phyloP scores from a whole-genome alignment of 2,329 filamentous ascomycete species.

The Colletotrichum acutatum region DNA sequence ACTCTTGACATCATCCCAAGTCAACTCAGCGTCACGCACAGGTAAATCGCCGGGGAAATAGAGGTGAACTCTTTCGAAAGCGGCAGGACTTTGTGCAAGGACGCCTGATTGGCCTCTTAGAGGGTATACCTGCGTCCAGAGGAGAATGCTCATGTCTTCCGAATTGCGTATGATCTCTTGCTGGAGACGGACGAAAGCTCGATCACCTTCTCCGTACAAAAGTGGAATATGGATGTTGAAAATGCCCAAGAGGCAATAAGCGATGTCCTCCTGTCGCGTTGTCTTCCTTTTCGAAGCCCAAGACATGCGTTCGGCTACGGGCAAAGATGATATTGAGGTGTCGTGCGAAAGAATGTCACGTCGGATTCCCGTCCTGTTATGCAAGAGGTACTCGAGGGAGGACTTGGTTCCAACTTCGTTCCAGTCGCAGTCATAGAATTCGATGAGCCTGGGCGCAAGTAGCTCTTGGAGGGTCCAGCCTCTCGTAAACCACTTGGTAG shows the following conservation, averaged over 20 bases:
- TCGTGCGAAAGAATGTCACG: neutral
- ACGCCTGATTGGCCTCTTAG: neutral
- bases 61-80: neutral
- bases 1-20: neutral
- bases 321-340: constrained; percentile 22
- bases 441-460: constrained; percentile 41
- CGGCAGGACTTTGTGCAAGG: neutral
- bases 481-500: constrained; percentile 38
- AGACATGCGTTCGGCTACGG: constrained; percentile 23
- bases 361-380: neutral
- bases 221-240: constrained; percentile 48
- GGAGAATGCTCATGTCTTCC: constrained; percentile 19
- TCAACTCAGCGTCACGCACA: neutral
- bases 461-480: constrained; percentile 46
- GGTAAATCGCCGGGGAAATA: neutral
- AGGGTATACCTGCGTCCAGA: neutral
- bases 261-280: constrained; percentile 44
- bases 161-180: constrained; percentile 27
- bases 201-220: constrained; percentile 45
- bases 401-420: constrained; percentile 41
- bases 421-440: constrained; percentile 44
- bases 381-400: constrained; percentile 34
- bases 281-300: constrained; percentile 45
- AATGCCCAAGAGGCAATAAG: constrained; percentile 47
- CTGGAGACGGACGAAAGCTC: constrained; percentile 26